phyloP scores from a whole-genome alignment of 352 stramenopile species.

The Phytophthora sp. region DNA sequence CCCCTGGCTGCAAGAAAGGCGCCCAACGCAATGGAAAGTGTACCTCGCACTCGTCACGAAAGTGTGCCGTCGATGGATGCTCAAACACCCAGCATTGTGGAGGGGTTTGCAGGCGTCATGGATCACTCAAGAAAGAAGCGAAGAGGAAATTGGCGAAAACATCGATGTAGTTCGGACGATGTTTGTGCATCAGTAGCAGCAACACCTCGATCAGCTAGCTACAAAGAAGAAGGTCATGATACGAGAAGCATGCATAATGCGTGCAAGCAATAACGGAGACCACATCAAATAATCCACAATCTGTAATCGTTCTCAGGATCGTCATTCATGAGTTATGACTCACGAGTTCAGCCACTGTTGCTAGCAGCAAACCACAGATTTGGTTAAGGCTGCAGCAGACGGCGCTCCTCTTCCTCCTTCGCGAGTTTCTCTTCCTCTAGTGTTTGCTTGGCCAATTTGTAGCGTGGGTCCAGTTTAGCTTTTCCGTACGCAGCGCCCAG shows the following conservation, averaged over 20 bases:
- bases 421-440: conserved; percentile 81
- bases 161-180: not conserved
- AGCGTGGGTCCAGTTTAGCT: conserved; percentile 76
- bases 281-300: conserved; percentile 8
- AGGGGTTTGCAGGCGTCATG: conserved; percentile 40
- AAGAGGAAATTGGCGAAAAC: too few relatives aligned
- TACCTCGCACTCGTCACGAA: conserved; percentile 70
- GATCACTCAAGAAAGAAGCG: not conserved
- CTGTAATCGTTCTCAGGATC: conserved; percentile 10
- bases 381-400: conserved; percentile 70
- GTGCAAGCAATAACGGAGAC: conserved; percentile 11
- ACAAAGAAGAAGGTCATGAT: not conserved
- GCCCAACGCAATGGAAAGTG: conserved; percentile 87
- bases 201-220: not conserved
- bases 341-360: not conserved
- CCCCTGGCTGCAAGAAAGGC: conserved; percentile 86
- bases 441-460: conserved; percentile 75
- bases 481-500: conserved; percentile 60
- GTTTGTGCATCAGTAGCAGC: conserved; percentile 2
- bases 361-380: not conserved
- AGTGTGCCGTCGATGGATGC: conserved; percentile 72
- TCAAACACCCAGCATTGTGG: conserved; percentile 66
- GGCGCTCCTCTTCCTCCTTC: conserved; percentile 78
- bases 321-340: not conserved
- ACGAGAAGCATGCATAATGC: conserved; percentile 2